A percentile compares a stretch with the other conserved stretches of the same genome.
Conservation (phyloP, 2,329 filamentous ascomycete genomes). For the Diplodia seriata region DNA sequence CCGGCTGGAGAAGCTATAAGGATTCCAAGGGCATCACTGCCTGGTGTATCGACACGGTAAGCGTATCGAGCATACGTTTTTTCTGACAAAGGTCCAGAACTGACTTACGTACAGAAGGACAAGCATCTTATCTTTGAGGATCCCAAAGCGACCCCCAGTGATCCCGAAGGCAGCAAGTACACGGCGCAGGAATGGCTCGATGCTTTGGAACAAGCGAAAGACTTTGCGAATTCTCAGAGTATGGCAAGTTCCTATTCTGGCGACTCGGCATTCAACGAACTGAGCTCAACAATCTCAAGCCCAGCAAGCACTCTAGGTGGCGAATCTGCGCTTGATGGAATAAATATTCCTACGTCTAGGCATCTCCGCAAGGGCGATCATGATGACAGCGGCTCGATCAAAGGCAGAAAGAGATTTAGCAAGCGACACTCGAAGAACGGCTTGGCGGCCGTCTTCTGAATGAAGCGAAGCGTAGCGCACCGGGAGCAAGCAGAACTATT, state of each 20-base stretch:
- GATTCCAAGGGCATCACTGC: conserved; percentile 87
- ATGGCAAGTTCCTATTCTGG: conserved; percentile 69
- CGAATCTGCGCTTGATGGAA: conserved; percentile 49
- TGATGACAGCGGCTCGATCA: conserved; percentile 61
- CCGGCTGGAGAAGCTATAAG: conserved; percentile 77
- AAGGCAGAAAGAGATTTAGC: conserved; percentile 75
- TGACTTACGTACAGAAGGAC: conserved; percentile 67
- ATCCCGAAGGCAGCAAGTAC: conserved; percentile 68
- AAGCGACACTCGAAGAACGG: conserved; percentile 94
- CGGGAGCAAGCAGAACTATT: conserved; percentile 6
- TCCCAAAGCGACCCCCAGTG: conserved; percentile 72
- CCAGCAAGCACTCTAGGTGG: conserved; percentile 75
- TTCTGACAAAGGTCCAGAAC: background rate
- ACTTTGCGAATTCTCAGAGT: conserved; percentile 79
- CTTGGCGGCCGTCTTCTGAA: conserved; percentile 83
- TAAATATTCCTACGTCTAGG: conserved; percentile 61
- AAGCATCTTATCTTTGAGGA: conserved; percentile 95
- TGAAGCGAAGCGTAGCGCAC: conserved; percentile 23
- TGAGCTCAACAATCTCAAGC: conserved; percentile 70
- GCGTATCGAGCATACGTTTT: conserved; percentile 47
- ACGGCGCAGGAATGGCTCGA: conserved; percentile 93
- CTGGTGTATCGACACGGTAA: conserved; percentile 93
- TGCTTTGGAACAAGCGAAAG: conserved; percentile 81
- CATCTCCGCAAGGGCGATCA: conserved; percentile 55
- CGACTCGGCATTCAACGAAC: conserved; percentile 53